Percentiles rank a stretch among this genome's conserved stretches.
phyloP scores from a whole-genome alignment of 345 rosid genomes.

The Zanthoxylum bungeanum region DNA sequence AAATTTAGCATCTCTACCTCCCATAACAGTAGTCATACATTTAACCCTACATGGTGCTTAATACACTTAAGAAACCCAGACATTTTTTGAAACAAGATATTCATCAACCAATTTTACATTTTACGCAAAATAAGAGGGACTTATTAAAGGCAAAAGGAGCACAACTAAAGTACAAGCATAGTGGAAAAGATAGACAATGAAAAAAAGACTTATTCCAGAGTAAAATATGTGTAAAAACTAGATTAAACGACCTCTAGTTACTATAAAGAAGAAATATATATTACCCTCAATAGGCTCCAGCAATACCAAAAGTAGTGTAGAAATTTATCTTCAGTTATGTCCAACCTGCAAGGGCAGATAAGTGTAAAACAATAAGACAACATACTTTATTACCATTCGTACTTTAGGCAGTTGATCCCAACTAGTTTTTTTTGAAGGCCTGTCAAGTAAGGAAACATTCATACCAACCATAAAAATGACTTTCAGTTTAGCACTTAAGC shows the following conservation, averaged over 20 bases:
- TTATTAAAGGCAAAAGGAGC: background rate
- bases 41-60: too few species aligned
- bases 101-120: too few species aligned
- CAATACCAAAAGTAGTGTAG: constrained; percentile 83
- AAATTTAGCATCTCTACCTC: too few species aligned
- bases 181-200: background rate
- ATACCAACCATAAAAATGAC: constrained; percentile 6
- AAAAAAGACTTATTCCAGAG: background rate
- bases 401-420: background rate
- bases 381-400: too few species aligned
- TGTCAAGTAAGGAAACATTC: background rate
- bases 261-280: constrained; percentile 3
- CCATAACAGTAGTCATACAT: too few species aligned
- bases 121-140: background rate
- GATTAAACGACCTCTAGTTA: background rate
- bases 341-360: constrained; percentile 49
- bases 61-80: too few species aligned
- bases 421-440: background rate
- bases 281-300: constrained; percentile 72
- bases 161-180: background rate
- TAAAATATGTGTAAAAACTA: background rate
- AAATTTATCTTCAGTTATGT: constrained; percentile 82
- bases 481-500: background rate
- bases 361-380: background rate
- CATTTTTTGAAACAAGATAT: too few species aligned